Evolutionary conservation across 805 yeast genomes (phyloP), one percentile per base, ranked within the genome.

Genomic region (Wickerhamomyces bisporus): DNA sequence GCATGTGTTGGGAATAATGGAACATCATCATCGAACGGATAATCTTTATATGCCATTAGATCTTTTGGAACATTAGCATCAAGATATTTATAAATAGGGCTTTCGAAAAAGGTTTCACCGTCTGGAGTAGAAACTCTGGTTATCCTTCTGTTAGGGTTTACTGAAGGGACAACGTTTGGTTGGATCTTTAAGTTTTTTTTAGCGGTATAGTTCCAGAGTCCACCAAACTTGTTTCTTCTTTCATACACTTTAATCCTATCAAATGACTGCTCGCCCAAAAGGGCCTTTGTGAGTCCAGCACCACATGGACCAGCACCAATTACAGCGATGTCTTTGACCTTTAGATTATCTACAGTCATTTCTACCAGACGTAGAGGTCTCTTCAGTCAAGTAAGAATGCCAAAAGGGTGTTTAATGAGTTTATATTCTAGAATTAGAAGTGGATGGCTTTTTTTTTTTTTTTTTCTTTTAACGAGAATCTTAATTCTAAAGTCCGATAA

Each of bases 281-380:
- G 63, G 0, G 88, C 86, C 41, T 79, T 75, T 0, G 85, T 77
- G 3, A 74, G 63, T 0, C 80, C 86, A 16, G 81, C 60, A 0
- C 91, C 94, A 31, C 76, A 70, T 0, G 93, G 89, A 0, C 94
- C 95, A 3, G 77, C 88, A 2, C 95, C 95, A 18, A 86, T 68
- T 8, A 86, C 73, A 0, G 86, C 87, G 4, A 84, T 65, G 12
- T 42, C 46, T 25, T 35, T 35, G 20, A 45, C 37, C 12, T 27
- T 32, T 10, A 18, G 6, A 5, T 8, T 13, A 13, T 20, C 25
- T 5, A 19, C 25, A 4, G 32, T 30, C 32, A 30, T 30, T 21
- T 21, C 10, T 7, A 10, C 7, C 24, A 21, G 24, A 21, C 24
- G 24, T 21, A 7, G 24, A 21, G n/a, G n/a, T n/a, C n/a, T n/a